These are phyloP conservation scores for Ceratopteris richardii DNA, from an alignment of 75 land plant genomes.

Conservation along the genomic window DNA sequence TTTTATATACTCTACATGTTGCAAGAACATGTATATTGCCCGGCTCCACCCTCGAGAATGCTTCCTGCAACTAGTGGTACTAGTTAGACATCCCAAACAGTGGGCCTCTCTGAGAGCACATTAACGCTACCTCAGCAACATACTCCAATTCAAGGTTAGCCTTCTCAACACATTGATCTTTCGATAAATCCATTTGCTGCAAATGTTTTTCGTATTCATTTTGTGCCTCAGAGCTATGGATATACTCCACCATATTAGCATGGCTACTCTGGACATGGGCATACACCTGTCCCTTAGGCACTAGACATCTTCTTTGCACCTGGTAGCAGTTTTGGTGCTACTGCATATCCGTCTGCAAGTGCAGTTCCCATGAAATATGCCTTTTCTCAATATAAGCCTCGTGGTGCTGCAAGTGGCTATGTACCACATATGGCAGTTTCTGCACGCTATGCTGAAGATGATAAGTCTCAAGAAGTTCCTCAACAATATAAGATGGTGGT, in stretches of 20 bases:
- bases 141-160: conserved; percentile 20
- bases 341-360: conserved; percentile 16
- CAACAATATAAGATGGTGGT: no score
- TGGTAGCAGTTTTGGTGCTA: conserved; percentile 14
- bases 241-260: conserved; percentile 26
- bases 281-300: conserved; percentile 11
- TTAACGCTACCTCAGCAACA: conserved; percentile 17
- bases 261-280: conserved; percentile 5
- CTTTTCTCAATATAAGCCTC: conserved; percentile 32
- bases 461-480: no score
- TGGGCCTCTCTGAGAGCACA: conserved; percentile 13
- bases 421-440: conserved; percentile 35
- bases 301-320: conserved; percentile 13
- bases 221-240: conserved; percentile 22
- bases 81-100: conserved; percentile 16
- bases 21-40: no score
- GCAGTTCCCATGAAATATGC: conserved; percentile 22
- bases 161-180: conserved; percentile 18
- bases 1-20: no score
- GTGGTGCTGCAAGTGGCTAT: conserved; percentile 10
- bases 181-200: conserved; percentile 14
- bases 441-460: conserved; percentile 53
- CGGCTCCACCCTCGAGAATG: conserved; percentile 8
- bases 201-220: conserved; percentile 24
- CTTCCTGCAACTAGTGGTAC: conserved; percentile 1